Evolutionary conservation across 2,329 filamentous ascomycete genomes (phyloP).

Genomic region (Thermothelomyces thermophilus): DNA sequence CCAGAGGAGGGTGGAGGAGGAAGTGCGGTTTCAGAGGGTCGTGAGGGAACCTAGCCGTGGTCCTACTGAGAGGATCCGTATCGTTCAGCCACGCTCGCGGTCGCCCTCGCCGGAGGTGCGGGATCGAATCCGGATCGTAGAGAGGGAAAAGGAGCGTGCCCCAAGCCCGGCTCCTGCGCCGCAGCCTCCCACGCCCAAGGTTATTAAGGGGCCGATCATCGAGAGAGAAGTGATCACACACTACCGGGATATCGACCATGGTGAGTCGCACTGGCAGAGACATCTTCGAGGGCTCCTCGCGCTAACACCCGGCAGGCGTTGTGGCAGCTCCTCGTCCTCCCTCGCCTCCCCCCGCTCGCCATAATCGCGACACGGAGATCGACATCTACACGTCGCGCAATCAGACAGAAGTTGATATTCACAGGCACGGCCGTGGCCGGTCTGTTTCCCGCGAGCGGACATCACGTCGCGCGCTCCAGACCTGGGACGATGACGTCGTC

Average conservation of each 20-base stretch:
- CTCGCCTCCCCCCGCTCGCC: slow-evolving; percentile 42
- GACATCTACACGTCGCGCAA: slow-evolving; percentile 51
- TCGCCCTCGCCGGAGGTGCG: slow-evolving; percentile 38
- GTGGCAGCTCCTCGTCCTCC: slow-evolving; percentile 42
- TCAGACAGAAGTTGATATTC: slow-evolving; percentile 53
- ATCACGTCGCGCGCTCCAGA: slow-evolving; percentile 35
- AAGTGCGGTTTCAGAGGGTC: slow-evolving; percentile 27
- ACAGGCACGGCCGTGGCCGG: slow-evolving; percentile 30
- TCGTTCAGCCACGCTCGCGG: slow-evolving; percentile 31
- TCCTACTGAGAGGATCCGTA: slow-evolving; percentile 27
- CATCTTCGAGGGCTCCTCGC: not conserved
- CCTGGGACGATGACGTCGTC: slow-evolving; percentile 56
- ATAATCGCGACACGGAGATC: slow-evolving; percentile 52
- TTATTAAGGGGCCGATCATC: slow-evolving; percentile 70
- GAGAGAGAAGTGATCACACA: slow-evolving; percentile 86
- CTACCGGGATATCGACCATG: slow-evolving; percentile 81
- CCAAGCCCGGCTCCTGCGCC: slow-evolving; percentile 44
- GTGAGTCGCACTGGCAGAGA: slow-evolving; percentile 40
- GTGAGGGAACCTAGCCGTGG: slow-evolving; percentile 27
- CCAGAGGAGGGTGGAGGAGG: slow-evolving; percentile 29
- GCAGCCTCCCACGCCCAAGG: slow-evolving; percentile 54
- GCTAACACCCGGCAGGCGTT: slow-evolving; percentile 35
- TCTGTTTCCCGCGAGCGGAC: slow-evolving; percentile 33
- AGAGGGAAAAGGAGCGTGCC: slow-evolving; percentile 41
- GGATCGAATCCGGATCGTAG: slow-evolving; percentile 47